Evolutionary conservation across 108 stramenopile species (phyloP).

Genomic region (Cyclotella kingstonii): DNA sequence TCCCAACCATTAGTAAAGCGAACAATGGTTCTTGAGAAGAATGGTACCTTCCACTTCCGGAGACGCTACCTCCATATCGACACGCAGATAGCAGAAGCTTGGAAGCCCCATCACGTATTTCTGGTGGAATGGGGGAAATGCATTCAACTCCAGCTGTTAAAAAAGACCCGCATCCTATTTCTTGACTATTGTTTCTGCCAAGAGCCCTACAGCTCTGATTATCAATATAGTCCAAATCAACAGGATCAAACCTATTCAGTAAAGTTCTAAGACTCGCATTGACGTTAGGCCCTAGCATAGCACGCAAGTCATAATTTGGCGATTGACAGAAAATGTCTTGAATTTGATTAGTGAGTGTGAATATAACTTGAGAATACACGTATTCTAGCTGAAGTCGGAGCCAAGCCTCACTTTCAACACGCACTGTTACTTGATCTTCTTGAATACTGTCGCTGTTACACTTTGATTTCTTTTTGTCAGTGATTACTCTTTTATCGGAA

Average conservation of each 20-base stretch:
- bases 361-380: conserved; percentile 68
- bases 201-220: conserved; percentile 1
- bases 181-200: conserved; percentile 3
- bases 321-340: conserved; percentile 55
- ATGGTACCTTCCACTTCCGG: conserved; percentile 10
- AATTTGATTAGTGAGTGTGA: conserved; percentile 64
- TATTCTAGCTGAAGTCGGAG: conserved; percentile 70
- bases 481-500: conserved; percentile 5
- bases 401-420: conserved; percentile 44
- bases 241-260: conserved; percentile 39
- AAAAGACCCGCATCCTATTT: conserved; percentile 43
- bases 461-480: conserved; percentile 9
- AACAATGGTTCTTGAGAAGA: conserved; percentile 34
- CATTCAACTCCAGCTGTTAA: conserved; percentile 57
- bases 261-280: conserved; percentile 39
- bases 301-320: conserved; percentile 64
- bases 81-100: conserved; percentile 37
- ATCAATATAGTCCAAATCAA: neutral
- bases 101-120: conserved; percentile 60
- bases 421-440: neutral
- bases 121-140: conserved; percentile 59
- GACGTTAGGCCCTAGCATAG: conserved; percentile 50
- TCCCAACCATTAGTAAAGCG: conserved; percentile 58
- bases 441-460: neutral
- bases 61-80: conserved; percentile 5